Base-by-base conservation (phyloP, 2,329 filamentous ascomycete genomes). In the Ophiostoma triangulosporum region DNA sequence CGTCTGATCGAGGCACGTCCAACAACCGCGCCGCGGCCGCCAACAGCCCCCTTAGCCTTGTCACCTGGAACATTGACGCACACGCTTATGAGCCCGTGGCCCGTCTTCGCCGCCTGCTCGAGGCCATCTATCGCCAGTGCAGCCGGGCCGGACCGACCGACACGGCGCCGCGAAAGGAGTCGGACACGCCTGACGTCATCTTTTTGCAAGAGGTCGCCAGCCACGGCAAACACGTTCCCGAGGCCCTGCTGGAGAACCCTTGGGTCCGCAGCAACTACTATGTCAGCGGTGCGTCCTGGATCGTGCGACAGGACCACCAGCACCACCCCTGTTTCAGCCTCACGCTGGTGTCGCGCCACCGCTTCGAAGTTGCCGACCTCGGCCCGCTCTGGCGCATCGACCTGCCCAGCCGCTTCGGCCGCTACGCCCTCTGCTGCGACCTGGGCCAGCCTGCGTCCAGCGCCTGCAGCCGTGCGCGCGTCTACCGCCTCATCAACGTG, bases 351-450 rank as follows among this genome's bases (percentile, higher is more conserved):
- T 65, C 65, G 7, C 64, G 62, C 26, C 22, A 54, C 17, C 59
- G 60, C 3, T 66, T 67, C 38, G 50, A 43, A 27, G 32, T 31
- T 17, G 1, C 57, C 66, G 45, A 48, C 45, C 45, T 48, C 2
- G 66, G 68, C 3, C 57, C 62, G 1, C 51, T 69, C 2, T 69
- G 62, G 60, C 61, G 64, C 26, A 58, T 66, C 22, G 59, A 59
- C 1, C 66, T 61, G 33, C 62, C 61, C 1, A 66, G 63, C 50
- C 61, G 58, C 12, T 69, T 63, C 49, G 58, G 53, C 9, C 59
- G 66, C 29, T 61, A 68, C 55, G 66, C 66, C 1, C 61, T 69
- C 6, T 69, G 65, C 54, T 66, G 66, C 54, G 66, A 69, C 36
- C 27, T 69, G 8, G n/a, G 6, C 14, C 22, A 40, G 26, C n/a